phyloP scores from a whole-genome alignment of 2,329 filamentous ascomycete species.

The Paracoccidioides brasiliensis region DNA sequence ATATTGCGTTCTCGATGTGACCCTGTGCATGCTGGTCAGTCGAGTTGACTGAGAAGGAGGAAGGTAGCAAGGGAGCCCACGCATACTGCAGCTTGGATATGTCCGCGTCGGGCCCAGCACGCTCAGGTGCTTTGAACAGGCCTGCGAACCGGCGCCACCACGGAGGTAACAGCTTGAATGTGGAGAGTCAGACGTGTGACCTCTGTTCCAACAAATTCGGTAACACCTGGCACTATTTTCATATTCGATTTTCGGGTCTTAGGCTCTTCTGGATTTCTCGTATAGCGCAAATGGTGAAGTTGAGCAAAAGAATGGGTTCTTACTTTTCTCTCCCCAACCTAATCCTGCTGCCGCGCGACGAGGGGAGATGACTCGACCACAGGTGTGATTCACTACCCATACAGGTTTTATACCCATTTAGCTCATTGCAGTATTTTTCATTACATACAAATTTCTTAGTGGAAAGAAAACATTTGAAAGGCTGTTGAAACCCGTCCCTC shows the following conservation, averaged over 20 bases:
- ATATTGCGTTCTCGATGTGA: not conserved
- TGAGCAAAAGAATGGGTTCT: not conserved
- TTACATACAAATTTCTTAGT: too few relatives aligned
- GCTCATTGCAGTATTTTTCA: too few relatives aligned
- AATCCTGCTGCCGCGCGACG: conserved; percentile 16
- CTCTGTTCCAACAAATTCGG: conserved; percentile 44
- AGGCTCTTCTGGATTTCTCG: not conserved
- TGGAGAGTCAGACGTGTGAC: conserved; percentile 41
- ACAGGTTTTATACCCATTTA: too few relatives aligned
- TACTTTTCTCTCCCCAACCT: conserved; percentile 23
- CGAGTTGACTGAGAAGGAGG: not conserved
- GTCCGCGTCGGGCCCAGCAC: conserved; percentile 31
- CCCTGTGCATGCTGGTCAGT: not conserved
- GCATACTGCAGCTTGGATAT: conserved; percentile 37
- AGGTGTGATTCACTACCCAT: too few relatives aligned
- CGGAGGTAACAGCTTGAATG: conserved; percentile 38
- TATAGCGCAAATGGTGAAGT: not conserved
- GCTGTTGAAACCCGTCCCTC: too few relatives aligned
- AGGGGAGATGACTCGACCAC: too few relatives aligned
- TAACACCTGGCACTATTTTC: conserved; percentile 48
- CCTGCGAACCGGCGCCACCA: conserved; percentile 40
- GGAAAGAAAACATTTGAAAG: too few relatives aligned
- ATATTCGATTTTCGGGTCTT: conserved; percentile 22
- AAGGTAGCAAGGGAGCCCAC: conserved; percentile 8
- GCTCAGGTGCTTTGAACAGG: conserved; percentile 11